These are phyloP conservation scores for Lepidium africanum DNA, from an alignment of 345 rosid genomes.

Conservation along the genomic window DNA sequence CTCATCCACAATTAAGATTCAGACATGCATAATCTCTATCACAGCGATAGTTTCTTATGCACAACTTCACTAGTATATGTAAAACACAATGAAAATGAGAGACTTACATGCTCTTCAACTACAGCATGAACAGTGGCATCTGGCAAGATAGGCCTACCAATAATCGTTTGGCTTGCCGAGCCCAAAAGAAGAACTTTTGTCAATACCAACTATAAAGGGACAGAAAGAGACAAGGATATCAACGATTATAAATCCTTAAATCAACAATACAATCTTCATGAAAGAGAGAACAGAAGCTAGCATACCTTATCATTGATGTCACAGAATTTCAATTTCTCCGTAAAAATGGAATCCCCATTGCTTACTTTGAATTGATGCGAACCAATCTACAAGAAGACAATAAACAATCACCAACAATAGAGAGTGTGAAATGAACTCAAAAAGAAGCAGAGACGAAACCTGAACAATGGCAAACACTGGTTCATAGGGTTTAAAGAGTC, in stretches of 20 bases:
- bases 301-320: constrained; percentile 86
- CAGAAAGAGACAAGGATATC: neutral
- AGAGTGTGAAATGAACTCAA: neutral
- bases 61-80: neutral
- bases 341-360: constrained; percentile 76
- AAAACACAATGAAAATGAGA: neutral
- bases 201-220: constrained; percentile 56
- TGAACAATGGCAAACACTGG: constrained; percentile 89
- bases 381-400: constrained; percentile 47
- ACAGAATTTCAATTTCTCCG: constrained; percentile 83
- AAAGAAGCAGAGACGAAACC: constrained; percentile 33
- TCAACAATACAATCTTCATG: neutral
- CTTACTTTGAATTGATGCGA: constrained; percentile 96
- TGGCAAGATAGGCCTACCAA: constrained; percentile 82
- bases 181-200: constrained; percentile 87
- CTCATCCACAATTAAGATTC: neutral
- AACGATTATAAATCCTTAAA: neutral
- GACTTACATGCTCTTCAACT: constrained; percentile 96
- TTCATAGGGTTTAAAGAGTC: constrained; percentile 58
- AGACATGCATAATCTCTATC: neutral
- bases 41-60: neutral
- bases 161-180: constrained; percentile 58
- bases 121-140: constrained; percentile 86
- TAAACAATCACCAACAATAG: neutral
- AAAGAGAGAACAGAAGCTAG: neutral